Evolutionary conservation across 495 filamentous ascomycete species (phyloP).

Genomic region (Aspergillus steynii): DNA sequence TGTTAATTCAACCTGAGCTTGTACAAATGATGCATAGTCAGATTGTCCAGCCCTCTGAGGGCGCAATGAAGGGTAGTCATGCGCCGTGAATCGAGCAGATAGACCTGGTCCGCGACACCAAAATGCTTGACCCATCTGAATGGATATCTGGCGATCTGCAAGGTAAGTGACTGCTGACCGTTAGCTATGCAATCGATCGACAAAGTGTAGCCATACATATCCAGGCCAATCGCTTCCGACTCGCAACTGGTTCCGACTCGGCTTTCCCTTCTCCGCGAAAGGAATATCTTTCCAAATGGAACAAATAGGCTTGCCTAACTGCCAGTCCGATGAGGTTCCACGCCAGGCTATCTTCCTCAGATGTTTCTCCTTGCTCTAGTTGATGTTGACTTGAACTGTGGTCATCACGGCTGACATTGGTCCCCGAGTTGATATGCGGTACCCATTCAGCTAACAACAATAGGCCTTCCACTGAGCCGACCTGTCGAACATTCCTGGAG

Average conservation of each 20-base stretch:
- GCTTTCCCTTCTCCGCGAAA: constrained; percentile 5
- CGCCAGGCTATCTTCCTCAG: constrained; percentile 8
- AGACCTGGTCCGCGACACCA: constrained; percentile 19
- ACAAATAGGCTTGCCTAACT: constrained; percentile 13
- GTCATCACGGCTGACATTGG: not conserved
- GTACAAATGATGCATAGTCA: constrained; percentile 11
- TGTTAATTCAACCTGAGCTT: constrained; percentile 17
- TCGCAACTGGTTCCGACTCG: not conserved
- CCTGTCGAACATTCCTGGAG: not conserved
- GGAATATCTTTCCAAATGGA: constrained; percentile 13
- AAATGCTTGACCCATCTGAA: constrained; percentile 21
- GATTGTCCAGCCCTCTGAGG: not conserved
- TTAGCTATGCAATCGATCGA: not conserved
- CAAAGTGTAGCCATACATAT: constrained; percentile 7
- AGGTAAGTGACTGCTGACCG: constrained; percentile 11
- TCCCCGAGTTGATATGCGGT: constrained; percentile 3
- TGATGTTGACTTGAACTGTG: no score
- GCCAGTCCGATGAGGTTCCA: constrained; percentile 15
- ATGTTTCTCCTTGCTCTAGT: no score
- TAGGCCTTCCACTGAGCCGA: constrained; percentile 17
- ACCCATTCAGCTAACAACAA: constrained; percentile 17
- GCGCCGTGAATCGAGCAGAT: constrained; percentile 10
- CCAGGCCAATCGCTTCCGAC: constrained; percentile 16
- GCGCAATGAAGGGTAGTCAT: constrained; percentile 17
- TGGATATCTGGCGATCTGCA: constrained; percentile 20